phyloP scores from a whole-genome alignment of 352 stramenopile species.

The Pythium utonaiense region DNA sequence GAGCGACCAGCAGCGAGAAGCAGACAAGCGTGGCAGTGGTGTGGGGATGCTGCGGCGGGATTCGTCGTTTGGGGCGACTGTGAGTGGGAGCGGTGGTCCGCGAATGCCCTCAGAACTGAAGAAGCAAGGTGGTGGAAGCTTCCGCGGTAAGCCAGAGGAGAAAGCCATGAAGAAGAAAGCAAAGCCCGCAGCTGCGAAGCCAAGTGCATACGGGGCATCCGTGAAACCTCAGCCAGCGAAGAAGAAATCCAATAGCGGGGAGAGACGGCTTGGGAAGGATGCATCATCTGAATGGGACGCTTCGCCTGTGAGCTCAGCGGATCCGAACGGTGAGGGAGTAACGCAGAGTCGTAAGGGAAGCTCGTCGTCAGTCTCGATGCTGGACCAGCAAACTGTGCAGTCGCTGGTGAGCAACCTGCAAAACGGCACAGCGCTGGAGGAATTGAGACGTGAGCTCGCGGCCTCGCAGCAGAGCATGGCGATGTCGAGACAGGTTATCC shows the following conservation, averaged over 20 bases:
- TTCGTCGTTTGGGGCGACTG: slow-evolving; percentile 1
- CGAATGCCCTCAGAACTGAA: slow-evolving; percentile 1
- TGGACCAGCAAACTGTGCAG: slow-evolving; percentile 64
- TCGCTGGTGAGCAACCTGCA: slow-evolving; percentile 70
- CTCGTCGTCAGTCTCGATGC: slow-evolving; percentile 21
- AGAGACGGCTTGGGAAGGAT: slow-evolving; percentile 21
- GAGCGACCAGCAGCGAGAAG: slow-evolving; percentile 24
- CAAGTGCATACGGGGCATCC: slow-evolving; percentile 32
- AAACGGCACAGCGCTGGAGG: slow-evolving; percentile 56
- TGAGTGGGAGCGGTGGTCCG: background rate
- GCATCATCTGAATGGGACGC: slow-evolving; percentile 17
- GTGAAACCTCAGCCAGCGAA: slow-evolving; percentile 30
- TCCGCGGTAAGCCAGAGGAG: slow-evolving; percentile 6
- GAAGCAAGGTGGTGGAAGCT: slow-evolving; percentile 11
- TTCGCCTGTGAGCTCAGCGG: slow-evolving; percentile 25
- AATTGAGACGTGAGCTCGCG: slow-evolving; percentile 60
- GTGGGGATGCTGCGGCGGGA: slow-evolving; percentile 10
- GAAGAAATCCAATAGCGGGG: slow-evolving; percentile 33
- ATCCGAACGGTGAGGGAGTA: slow-evolving; percentile 6
- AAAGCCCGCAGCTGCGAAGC: slow-evolving; percentile 6
- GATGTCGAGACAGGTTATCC: slow-evolving; percentile 54
- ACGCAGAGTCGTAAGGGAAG: slow-evolving; percentile 17
- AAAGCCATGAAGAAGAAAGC: slow-evolving; percentile 36
- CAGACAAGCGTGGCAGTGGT: background rate
- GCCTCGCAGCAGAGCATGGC: slow-evolving; percentile 69